These are phyloP conservation scores for Aspergillus versicolor DNA, from an alignment of 2,329 filamentous ascomycete genomes.

Conservation along the genomic window DNA sequence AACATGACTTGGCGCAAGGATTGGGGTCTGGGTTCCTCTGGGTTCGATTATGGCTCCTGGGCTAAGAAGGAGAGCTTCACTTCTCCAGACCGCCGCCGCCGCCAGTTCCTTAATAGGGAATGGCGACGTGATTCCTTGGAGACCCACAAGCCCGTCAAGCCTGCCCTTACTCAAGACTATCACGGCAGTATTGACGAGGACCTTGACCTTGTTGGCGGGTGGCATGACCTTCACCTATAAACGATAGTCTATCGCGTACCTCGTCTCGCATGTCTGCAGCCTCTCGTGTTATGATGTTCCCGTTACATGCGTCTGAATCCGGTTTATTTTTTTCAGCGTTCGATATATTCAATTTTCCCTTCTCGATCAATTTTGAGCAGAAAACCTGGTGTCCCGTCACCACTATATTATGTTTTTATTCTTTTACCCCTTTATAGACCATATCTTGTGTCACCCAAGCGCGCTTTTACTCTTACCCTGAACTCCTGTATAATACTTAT, in stretches of 20 bases:
- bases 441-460: slow-evolving; percentile 14
- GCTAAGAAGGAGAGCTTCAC: slow-evolving; percentile 33
- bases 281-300: slow-evolving; percentile 20
- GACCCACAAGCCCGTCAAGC: slow-evolving; percentile 31
- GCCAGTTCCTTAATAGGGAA: slow-evolving; percentile 41
- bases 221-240: slow-evolving; percentile 69
- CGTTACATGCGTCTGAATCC: slow-evolving; percentile 13
- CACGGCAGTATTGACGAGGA: slow-evolving; percentile 60
- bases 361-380: slow-evolving; percentile 2
- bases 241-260: neutral
- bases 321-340: neutral
- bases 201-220: slow-evolving; percentile 93
- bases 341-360: slow-evolving; percentile 5
- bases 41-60: slow-evolving; percentile 36
- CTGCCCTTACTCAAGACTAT: slow-evolving; percentile 47
- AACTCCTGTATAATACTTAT: slow-evolving; percentile 24
- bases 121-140: slow-evolving; percentile 46
- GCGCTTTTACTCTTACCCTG: slow-evolving; percentile 16
- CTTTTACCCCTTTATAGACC: slow-evolving; percentile 19
- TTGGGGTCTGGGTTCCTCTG: slow-evolving; percentile 38
- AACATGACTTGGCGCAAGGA: slow-evolving; percentile 45
- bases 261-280: slow-evolving; percentile 12
- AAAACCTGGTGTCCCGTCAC: slow-evolving; percentile 4
- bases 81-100: slow-evolving; percentile 34
- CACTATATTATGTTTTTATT: slow-evolving; percentile 8